These are phyloP conservation scores for Withania somnifera DNA, from an alignment of 305 asterid species.

Conservation along the genomic window DNA sequence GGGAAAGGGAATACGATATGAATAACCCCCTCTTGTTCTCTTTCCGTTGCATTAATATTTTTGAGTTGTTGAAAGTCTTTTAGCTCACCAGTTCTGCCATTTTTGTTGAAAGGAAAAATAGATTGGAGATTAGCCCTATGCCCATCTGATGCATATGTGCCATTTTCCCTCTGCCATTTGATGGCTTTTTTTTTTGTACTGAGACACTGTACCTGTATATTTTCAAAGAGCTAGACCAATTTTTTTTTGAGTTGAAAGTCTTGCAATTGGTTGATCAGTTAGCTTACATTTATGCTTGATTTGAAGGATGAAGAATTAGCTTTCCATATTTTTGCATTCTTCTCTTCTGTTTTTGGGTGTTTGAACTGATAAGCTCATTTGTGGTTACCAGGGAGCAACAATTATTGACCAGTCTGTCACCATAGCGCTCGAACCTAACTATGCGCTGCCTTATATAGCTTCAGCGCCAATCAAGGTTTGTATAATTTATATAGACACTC, in stretches of 20 bases:
- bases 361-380: background rate
- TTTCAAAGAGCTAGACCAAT: too few species aligned
- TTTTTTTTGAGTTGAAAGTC: background rate
- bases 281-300: background rate
- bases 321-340: background rate
- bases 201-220: background rate
- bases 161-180: background rate
- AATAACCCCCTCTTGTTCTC: background rate
- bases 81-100: background rate
- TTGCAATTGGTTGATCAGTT: background rate
- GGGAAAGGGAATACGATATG: background rate
- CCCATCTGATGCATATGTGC: background rate
- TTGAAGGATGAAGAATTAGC: background rate
- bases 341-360: background rate
- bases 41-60: background rate
- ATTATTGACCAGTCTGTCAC: conserved; percentile 63
- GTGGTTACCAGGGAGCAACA: conserved; percentile 50
- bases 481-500: background rate
- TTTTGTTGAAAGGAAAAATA: background rate
- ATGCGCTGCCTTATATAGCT: conserved; percentile 38
- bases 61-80: background rate
- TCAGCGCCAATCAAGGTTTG: conserved; percentile 25
- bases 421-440: conserved; percentile 36
- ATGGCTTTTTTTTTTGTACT: background rate
- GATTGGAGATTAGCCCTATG: background rate